Evolutionary conservation across 2,329 filamentous ascomycete species (phyloP), one percentile per base, ranked within the genome.

Genomic region (Alternaria viburni): DNA sequence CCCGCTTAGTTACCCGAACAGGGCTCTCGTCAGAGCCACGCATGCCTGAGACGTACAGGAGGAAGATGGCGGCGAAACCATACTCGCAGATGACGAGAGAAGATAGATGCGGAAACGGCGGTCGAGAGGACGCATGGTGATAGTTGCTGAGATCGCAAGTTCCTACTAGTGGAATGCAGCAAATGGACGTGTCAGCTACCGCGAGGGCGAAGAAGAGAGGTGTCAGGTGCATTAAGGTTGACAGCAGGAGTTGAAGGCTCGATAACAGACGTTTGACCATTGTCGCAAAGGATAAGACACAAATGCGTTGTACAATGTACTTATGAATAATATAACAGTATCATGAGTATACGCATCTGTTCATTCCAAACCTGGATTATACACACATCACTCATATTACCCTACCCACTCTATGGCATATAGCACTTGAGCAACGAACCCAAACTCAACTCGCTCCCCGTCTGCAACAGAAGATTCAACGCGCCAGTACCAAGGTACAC

Each of bases 401-500:
- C 36, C 9, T 17, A 41, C 19, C 13, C 32, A 10, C 8, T 61
- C 54, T 54, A 54, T 5, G 28, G 45, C 25, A 54, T 68, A 62
- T 77, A 78, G 43, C 70, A 63, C 17, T 65, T 68, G 57, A 78
- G 54, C 56, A 77, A 60, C 10, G 64, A 64, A 13, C 55, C 61
- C 15, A 77, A 54, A 54, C 70, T 69, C 59, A 61, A n/a, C 11
- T 62, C 64, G 32, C 71, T 69, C 17, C 74, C 72, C 8, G 71
- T 71, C 49, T 76, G 73, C 46, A 77, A 54, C 44, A 80, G 25
- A 54, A 75, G 44, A 47, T 71, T 78, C 64, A 79, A 44, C 12
- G 79, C 77, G n/a, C 68, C 73, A 28, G 69, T 73, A 11, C 75
- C 78, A 17, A 80, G 57, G 57, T 74, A 78, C 17, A 74, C 17